A percentile compares a stretch with the other conserved stretches of the same genome.
Evolutionary conservation across 257 asterid genomes (phyloP).

Genomic region (Solanum appendiculatum): DNA sequence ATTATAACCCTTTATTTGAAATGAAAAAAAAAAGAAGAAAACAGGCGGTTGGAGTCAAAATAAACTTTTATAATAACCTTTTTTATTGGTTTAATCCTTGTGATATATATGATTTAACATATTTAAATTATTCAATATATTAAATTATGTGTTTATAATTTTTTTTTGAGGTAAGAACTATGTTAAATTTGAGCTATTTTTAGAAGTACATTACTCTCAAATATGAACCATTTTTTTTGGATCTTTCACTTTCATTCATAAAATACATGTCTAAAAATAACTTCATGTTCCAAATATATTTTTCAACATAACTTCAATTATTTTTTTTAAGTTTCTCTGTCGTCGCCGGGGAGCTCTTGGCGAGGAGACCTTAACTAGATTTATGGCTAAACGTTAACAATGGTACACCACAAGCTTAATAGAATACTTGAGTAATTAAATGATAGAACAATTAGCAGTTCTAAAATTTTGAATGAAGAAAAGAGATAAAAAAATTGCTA

Average conservation of each 20-base stretch:
- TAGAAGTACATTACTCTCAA: neutral
- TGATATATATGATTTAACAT: neutral
- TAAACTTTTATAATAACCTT: neutral
- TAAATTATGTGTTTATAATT: neutral
- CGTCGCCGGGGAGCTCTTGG: no score
- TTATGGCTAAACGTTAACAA: neutral
- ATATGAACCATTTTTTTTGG: rapidly evolving
- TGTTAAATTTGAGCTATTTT: neutral
- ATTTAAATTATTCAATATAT: neutral
- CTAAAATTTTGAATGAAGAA: neutral
- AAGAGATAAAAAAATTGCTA: neutral
- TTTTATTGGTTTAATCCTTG: neutral
- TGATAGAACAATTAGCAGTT: neutral
- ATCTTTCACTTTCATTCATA: neutral
- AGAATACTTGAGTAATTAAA: neutral
- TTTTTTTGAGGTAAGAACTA: neutral
- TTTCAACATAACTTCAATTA: neutral
- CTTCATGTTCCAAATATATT: neutral
- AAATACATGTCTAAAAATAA: neutral
- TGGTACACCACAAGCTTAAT: neutral
- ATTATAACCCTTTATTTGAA: neutral
- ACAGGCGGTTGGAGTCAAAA: neutral
- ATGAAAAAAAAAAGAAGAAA: no score
- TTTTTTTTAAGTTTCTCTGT: no score
- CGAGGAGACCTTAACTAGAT: no score